Base-by-base conservation (phyloP, 2,329 filamentous ascomycete genomes). In the Trichoderma sp. region DNA sequence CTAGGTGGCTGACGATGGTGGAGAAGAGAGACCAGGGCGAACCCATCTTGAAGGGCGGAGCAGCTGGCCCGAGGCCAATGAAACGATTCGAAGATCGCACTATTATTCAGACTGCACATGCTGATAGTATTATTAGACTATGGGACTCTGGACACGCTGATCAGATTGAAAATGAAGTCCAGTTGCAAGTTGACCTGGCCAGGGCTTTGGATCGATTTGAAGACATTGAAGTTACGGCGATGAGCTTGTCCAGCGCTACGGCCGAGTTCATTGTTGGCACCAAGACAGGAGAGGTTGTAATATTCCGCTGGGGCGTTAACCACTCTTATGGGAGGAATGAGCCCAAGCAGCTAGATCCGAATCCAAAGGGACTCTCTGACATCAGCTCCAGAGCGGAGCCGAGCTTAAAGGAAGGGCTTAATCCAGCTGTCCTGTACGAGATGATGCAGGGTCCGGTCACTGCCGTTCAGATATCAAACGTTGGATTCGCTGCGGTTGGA, bases 71-170 rank as follows among this genome's bases (percentile, higher is more conserved):
- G 5, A 88, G 89, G 72, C 88, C 90, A 7, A 83, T 92, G 52
- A 92, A 93, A 74, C 85, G 92, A 71, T 94, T 92, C 74, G 94
- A 97, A 75, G 87, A 90, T 71, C 88, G 96, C 59, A 97, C 94
- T 69, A 88, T 98, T 56, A 86, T 97, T 7, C 91, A 95, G 71
- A 93, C 92, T 5, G 91, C 93, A 0, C 95, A 99, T 78, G 93
- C 91, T 3, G 96, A 99, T 79, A 93, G 94, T 65, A 96, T 92
- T 0, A 85, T 99, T n/a, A 87, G 94, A 37, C 83, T 98, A 7
- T 99, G 94, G 94, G 96, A 99, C 79, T 88, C 91, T 24, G 96
- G 96, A 0, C 92, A 97, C 75, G 92, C 89, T 16, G 96, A 99
- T 76, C 93, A 97, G 75, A 92, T 99, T 62, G 96, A 99, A 79